Base-by-base conservation (phyloP, 805 yeast genomes). In the Vanderwaltozyma tropicalis region DNA sequence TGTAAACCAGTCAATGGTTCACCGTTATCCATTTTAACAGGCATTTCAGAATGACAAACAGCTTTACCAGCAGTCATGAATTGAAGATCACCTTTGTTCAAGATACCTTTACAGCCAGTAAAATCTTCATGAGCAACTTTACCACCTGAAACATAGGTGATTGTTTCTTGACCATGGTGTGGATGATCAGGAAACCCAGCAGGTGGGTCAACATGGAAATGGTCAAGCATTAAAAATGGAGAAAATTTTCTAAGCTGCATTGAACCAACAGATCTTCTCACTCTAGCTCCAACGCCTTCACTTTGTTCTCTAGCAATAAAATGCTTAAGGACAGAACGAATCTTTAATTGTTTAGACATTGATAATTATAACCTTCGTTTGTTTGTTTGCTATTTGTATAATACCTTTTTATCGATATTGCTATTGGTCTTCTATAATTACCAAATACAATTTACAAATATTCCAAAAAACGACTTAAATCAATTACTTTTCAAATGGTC, bases 51-150 rank as follows among this genome's bases (percentile, higher is more conserved):
- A 57, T 85, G 95, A 38, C 82, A 82, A 27, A 85, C 75, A 35
- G 94, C 96, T 49, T 71, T 72, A 42, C 95, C 95, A 5, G 95
- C 95, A 20, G 95, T 86, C 95, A 86, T 86, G 59, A 86, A 85
- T 59, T 86, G 96, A 47, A 87, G 65, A 56, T 86, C 96, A 40
- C 95, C 95, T 7, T 85, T 75, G 43, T 72, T 68, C 37, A 87
- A 62, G 8, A 83, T 67, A 39, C 95, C 95, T 37, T 72, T 69
- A n/a, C 80, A 64, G 1, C 95, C 95, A 2, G 94, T 82, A 61
- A 86, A 84, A 57, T 87, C 96, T 53, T 80, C 87, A 55, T 82
- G 94, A 5, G 84, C 81, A 59, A 82, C 62, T 46, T 71, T 73
- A 28, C 89, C 89, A 34, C 73, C 67, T 40, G 74, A 61, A 35